Evolutionary conservation across 1,284 basidiomycete species (phyloP), one percentile per base, ranked within the genome.

Genomic region (Cryptococcus deneoformans): DNA sequence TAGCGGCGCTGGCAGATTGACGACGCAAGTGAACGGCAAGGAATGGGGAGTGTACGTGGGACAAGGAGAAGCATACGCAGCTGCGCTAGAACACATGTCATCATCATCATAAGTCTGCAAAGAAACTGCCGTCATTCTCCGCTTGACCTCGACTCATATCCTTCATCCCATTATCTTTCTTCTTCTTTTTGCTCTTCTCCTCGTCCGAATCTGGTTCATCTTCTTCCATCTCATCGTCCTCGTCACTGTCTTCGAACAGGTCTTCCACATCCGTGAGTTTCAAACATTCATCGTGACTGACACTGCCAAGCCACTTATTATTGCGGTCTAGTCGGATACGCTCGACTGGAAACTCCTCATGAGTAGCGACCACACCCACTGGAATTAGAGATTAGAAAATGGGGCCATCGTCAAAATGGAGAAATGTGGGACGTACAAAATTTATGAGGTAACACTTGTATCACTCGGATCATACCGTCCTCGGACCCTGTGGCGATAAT

Each of bases 291-390:
- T 95, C 92, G 69, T 97, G 93, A 14, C 90, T 90, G n/a, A 87
- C 89, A 72, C 90, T 93, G n/a, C 86, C 94, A 14, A 95, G 83
- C 88, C 92, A 93, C 76, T 85, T 85, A 5, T 82, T 82, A 61
- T 84, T 81, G 1, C 83, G 80, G 58, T 79, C 81, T 24, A 80
- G 79, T 36, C 84, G 85, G 54, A 97, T 86, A 36, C 91, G 83
- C 77, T 96, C 93, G 48, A 97, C 86, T 2, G 93, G 93, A 78
- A 91, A 91, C 59, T 89, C 87, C 8, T 89, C 89, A 67, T 96
- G 92, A 66, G 93, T 90, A 11, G 89, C 89, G 44, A 97, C 86
- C 43, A 95, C 87, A 14, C 94, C 94, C 36, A 96, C 78, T 79
- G 52, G 11, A 2, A 12, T 54, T 42, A 56, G 39, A 46, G 14